These are phyloP conservation scores for Hypoxylon perforatum DNA, from an alignment of 495 filamentous ascomycete species.

Conservation along the genomic window DNA sequence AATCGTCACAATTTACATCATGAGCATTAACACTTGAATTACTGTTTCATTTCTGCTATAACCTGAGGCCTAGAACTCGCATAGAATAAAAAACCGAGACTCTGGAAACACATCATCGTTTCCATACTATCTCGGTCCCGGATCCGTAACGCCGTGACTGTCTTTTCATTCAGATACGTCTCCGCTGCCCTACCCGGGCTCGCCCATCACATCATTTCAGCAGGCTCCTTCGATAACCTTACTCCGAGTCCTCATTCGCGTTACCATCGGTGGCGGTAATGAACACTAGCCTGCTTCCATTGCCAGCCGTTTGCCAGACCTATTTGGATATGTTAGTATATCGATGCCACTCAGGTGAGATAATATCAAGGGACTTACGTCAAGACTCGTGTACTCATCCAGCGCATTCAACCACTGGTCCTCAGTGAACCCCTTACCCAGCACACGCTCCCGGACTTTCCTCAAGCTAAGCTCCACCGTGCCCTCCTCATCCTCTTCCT, in stretches of 20 bases:
- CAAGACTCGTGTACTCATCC: conserved; percentile 86
- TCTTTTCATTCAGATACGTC: conserved; percentile 6
- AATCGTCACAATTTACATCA: no score
- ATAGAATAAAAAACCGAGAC: conserved; percentile 1
- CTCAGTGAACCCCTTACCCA: conserved; percentile 96
- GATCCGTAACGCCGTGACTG: conserved; percentile 37
- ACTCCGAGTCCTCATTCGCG: conserved; percentile 38
- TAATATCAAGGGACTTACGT: conserved; percentile 71
- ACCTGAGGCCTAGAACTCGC: background rate
- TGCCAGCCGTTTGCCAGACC: conserved; percentile 95
- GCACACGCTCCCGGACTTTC: conserved; percentile 85
- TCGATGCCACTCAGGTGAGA: background rate
- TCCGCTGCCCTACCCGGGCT: background rate
- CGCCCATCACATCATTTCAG: background rate
- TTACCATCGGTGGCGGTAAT: conserved; percentile 57
- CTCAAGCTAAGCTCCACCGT: conserved; percentile 83
- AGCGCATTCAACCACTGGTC: conserved; percentile 88
- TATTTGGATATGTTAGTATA: conserved; percentile 51
- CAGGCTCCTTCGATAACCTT: background rate
- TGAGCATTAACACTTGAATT: background rate
- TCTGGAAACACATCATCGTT: conserved; percentile 22
- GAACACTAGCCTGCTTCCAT: conserved; percentile 88
- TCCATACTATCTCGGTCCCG: conserved; percentile 1
- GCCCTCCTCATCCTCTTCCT: conserved; percentile 46
- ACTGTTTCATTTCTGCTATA: conserved; percentile 19